Base-by-base conservation (phyloP, 305 asterid species). In the Plantago coronopus region DNA sequence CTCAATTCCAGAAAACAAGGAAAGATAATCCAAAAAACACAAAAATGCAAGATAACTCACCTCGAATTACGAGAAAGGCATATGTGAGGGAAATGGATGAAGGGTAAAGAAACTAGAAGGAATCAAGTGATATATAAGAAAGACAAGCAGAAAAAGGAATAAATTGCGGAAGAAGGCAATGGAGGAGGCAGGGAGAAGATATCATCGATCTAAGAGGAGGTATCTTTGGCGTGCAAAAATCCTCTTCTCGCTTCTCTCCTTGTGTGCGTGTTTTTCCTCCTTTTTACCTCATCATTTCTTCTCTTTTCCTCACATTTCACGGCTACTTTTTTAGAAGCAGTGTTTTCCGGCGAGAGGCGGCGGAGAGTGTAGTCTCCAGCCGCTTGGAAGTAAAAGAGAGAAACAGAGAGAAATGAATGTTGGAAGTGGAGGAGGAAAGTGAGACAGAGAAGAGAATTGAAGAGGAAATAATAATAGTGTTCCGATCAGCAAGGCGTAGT, bases 201-300 rank as follows among this genome's bases (percentile, higher is more conserved):
- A 87, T 87, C 89, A 80, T 21, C 69, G 76, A 72, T 69, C 85
- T 67, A 66, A 73, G 86, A 75, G 83, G 78, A 83, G 89, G 87
- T 71, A 79, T 79, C 87, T 80, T 82, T 87, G 94, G 87, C 91
- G 89, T 81, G 94, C 87, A 87, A 80, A 74, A 63, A 79, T 81
- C 84, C 87, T 86, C 86, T 82, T 86, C 86, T 82, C 69, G 86
- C 74, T 74, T 51, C 7, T 69, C 74, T 82, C 81, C 74, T 83
- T 83, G 80, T 83, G 81, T 77, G 83, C 73, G 70, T 82, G 68
- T 76, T 67, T 76, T 70, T 70, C 20, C 7, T 16, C 7, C 17
- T 17, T 48, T 65, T 81, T 66, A 0, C 8, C 0, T 18, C 8
- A 18, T 48, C 13, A 2, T 64, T 67, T 75, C 67, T 54, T 72